phyloP scores from a whole-genome alignment of 2,329 filamentous ascomycete genomes.

The Aspergillus alliaceus region DNA sequence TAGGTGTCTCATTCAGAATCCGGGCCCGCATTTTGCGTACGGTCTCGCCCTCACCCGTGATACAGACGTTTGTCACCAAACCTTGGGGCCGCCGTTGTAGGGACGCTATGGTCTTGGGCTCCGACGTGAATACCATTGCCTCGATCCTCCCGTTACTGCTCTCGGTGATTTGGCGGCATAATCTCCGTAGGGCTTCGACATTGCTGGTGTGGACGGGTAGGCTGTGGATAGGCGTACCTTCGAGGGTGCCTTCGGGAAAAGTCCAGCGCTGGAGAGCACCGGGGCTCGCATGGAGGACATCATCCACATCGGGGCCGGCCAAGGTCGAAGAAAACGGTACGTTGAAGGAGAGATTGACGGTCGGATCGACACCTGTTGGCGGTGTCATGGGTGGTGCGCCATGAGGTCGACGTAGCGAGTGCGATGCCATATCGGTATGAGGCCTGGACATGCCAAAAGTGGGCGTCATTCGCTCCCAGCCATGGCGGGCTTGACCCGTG shows the following conservation, averaged over 20 bases:
- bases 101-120: slow-evolving; percentile 65
- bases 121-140: slow-evolving; percentile 79
- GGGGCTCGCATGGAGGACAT: slow-evolving; percentile 88
- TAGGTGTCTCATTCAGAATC: slow-evolving; percentile 87
- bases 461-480: slow-evolving; percentile 67
- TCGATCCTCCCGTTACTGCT: slow-evolving; percentile 69
- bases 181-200: slow-evolving; percentile 71
- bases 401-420: slow-evolving; percentile 58
- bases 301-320: slow-evolving; percentile 86
- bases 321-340: slow-evolving; percentile 93
- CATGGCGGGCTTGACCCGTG: slow-evolving; percentile 65
- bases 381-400: slow-evolving; percentile 57
- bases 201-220: slow-evolving; percentile 91
- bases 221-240: slow-evolving; percentile 81
- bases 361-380: slow-evolving; percentile 69
- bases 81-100: slow-evolving; percentile 53
- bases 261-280: slow-evolving; percentile 91
- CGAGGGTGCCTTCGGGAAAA: slow-evolving; percentile 81
- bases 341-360: slow-evolving; percentile 94
- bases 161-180: slow-evolving; percentile 81
- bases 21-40: slow-evolving; percentile 88
- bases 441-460: slow-evolving; percentile 64
- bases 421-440: slow-evolving; percentile 56
- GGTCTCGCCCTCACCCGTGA: slow-evolving; percentile 82
- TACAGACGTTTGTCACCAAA: slow-evolving; percentile 81